These are phyloP conservation scores for Colletotrichum graminicola DNA, from an alignment of 2,329 filamentous ascomycete genomes.

Conservation along the genomic window DNA sequence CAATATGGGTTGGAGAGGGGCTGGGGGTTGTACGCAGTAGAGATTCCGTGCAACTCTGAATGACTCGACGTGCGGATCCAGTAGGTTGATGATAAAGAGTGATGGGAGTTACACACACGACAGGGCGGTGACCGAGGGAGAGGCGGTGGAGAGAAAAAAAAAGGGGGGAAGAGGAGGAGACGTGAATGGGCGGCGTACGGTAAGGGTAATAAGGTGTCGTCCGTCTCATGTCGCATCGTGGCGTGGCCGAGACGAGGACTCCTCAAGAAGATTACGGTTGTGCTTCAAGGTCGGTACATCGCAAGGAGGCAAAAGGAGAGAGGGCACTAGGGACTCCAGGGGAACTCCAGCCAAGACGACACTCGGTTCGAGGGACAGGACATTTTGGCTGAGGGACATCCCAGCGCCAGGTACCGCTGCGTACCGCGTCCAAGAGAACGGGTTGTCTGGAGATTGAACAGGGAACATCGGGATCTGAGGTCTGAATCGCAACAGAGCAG, in stretches of 20 bases:
- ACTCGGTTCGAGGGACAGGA: conserved; percentile 10
- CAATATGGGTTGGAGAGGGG: neutral
- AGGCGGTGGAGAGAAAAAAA: conserved; percentile 26
- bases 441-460: conserved; percentile 26
- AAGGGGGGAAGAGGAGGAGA: conserved; percentile 4
- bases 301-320: neutral
- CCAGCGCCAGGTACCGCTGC: conserved; percentile 7
- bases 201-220: conserved; percentile 26
- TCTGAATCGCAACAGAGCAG: conserved; percentile 38
- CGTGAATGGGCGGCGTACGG: conserved; percentile 13
- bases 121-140: conserved; percentile 38
- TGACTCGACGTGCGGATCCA: conserved; percentile 29
- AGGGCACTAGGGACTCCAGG: neutral
- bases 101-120: conserved; percentile 6
- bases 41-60: conserved; percentile 31
- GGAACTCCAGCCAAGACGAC: conserved; percentile 24
- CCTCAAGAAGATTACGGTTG: neutral
- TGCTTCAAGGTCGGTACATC: conserved; percentile 1
- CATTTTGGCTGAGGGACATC: neutral
- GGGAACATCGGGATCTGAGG: conserved; percentile 33
- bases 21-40: neutral
- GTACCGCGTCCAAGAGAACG: conserved; percentile 4
- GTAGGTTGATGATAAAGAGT: conserved; percentile 24
- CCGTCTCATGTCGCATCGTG: conserved; percentile 11
- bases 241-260: neutral